phyloP scores from a whole-genome alignment of 306 rosid genomes.

The Echinosophora koreensis region DNA sequence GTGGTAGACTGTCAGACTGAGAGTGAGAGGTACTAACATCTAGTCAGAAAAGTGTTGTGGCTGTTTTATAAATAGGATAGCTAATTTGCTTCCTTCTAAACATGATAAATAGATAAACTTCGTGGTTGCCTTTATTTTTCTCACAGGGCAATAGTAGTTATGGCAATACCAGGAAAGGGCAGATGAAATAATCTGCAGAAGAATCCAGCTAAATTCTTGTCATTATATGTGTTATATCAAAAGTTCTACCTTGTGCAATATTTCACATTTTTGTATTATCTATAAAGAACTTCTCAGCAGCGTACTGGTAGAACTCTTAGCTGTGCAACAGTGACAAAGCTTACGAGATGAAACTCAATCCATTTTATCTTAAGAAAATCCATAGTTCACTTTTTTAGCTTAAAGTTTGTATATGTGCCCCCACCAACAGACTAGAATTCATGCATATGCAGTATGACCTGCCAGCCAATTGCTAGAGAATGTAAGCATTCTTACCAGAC shows the following conservation, averaged over 20 bases:
- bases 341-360: constrained; percentile 2
- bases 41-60: background rate
- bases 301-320: background rate
- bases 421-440: constrained; percentile 7
- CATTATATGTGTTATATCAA: constrained; percentile 2
- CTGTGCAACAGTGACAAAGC: constrained; percentile 8
- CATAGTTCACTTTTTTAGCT: constrained; percentile 11
- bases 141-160: background rate
- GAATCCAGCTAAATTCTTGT: constrained; percentile 20
- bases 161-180: background rate
- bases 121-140: too few relatives aligned
- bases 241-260: constrained; percentile 1
- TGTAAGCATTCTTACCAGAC: constrained; percentile 2
- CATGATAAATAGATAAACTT: background rate
- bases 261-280: background rate
- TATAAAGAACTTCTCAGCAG: constrained; percentile 2
- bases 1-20: too few relatives aligned
- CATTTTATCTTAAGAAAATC: background rate
- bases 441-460: background rate
- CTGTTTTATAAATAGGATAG: background rate
- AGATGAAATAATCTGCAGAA: background rate
- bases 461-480: background rate
- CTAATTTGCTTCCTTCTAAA: background rate
- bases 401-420: constrained; percentile 8
- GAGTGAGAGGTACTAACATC: too few relatives aligned